Percentiles rank a stretch among this genome's conserved stretches.
Evolutionary conservation across 1,284 basidiomycete species (phyloP).

Genomic region (Leccinum idahoense): DNA sequence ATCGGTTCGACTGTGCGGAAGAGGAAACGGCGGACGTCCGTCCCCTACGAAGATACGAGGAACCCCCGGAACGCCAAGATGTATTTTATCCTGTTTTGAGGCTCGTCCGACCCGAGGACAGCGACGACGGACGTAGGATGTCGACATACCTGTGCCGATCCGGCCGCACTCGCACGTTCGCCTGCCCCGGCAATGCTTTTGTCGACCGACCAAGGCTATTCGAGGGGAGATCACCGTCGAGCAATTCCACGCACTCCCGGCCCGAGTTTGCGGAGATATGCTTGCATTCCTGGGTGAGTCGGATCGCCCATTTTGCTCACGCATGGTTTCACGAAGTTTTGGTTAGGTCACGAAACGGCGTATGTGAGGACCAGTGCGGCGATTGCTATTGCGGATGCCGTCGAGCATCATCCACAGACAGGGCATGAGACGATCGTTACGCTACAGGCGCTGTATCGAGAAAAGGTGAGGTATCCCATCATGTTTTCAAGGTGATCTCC

Average conservation of each 20-base stretch:
- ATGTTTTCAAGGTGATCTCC: not conserved
- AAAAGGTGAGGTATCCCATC: conserved; percentile 52
- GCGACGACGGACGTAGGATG: conserved; percentile 38
- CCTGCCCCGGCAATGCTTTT: conserved; percentile 48
- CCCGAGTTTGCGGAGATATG: conserved; percentile 54
- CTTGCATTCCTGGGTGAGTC: conserved; percentile 64
- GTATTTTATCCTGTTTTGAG: conserved; percentile 34
- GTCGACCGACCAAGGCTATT: conserved; percentile 36
- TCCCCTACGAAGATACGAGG: conserved; percentile 54
- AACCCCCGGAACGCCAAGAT: conserved; percentile 37
- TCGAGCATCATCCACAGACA: conserved; percentile 71
- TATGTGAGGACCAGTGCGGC: conserved; percentile 81
- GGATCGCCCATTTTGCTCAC: not conserved
- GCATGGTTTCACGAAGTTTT: not conserved
- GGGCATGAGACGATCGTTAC: conserved; percentile 43
- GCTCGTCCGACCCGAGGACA: conserved; percentile 24
- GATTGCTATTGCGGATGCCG: conserved; percentile 73
- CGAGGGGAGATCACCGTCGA: conserved; percentile 52
- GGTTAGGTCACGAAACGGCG: conserved; percentile 68
- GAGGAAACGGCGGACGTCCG: conserved; percentile 63
- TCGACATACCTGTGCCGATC: conserved; percentile 45
- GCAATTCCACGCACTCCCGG: conserved; percentile 49
- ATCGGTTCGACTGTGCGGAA: conserved; percentile 42
- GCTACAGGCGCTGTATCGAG: conserved; percentile 75
- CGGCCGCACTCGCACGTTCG: conserved; percentile 61